phyloP scores from a whole-genome alignment of 495 filamentous ascomycete species.

The Aspergillus mulundensis region DNA sequence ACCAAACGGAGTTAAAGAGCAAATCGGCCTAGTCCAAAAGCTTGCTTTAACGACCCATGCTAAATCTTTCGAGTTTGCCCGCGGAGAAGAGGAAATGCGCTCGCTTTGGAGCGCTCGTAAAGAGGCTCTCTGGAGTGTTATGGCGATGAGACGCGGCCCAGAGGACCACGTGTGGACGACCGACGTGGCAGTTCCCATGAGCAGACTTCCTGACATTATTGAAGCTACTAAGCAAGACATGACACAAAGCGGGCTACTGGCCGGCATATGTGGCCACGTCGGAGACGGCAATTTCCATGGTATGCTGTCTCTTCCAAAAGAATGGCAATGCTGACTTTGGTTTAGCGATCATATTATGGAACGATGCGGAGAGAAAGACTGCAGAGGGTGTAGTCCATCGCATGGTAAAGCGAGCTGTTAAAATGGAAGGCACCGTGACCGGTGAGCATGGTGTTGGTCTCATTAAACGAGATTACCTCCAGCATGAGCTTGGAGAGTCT shows the following conservation, averaged over 20 bases:
- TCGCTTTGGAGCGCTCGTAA: constrained; percentile 63
- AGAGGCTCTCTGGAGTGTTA: constrained; percentile 55
- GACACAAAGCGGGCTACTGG: constrained; percentile 50
- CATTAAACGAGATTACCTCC: constrained; percentile 58
- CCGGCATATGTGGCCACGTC: constrained; percentile 63
- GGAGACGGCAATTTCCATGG: constrained; percentile 65
- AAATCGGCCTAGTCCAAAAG: constrained; percentile 53
- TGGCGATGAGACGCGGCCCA: constrained; percentile 52
- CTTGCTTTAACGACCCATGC: constrained; percentile 47
- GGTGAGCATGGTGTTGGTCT: constrained; percentile 63
- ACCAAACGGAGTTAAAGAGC: constrained; percentile 53
- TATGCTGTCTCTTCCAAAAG: constrained; percentile 23
- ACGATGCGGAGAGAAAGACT: constrained; percentile 47
- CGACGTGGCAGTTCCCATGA: constrained; percentile 65
- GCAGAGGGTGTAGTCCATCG: constrained; percentile 52
- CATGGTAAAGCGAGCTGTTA: constrained; percentile 60
- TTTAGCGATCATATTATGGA: constrained; percentile 24
- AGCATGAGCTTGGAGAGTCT: constrained; percentile 18
- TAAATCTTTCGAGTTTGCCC: constrained; percentile 57
- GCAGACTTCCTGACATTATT: constrained; percentile 57
- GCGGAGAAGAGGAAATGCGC: constrained; percentile 49
- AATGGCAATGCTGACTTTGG: not conserved
- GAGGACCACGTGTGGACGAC: constrained; percentile 63
- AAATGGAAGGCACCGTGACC: constrained; percentile 62
- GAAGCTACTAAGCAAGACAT: constrained; percentile 59